Conservation (phyloP, 2,329 filamentous ascomycete species). For the Dactylellina sp. region DNA sequence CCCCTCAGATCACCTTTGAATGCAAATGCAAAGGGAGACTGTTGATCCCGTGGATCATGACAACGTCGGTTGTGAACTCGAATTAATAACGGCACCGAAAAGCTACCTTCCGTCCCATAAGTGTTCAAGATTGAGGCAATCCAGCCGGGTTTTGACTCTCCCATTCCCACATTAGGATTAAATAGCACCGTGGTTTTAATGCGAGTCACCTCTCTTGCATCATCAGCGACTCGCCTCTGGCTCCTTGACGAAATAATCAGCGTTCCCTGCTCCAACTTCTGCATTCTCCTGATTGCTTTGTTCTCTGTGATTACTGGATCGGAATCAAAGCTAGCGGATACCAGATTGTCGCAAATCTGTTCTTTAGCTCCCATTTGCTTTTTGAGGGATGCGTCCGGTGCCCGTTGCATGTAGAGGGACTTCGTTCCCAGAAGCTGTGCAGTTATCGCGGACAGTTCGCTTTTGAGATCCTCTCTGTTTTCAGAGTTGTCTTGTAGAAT, state of each 20-base stretch:
- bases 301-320: slow-evolving; percentile 6
- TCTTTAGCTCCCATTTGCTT: not conserved
- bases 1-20: slow-evolving; percentile 8
- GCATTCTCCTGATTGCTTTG: not conserved
- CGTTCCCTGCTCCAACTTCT: slow-evolving; percentile 16
- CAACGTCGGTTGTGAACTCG: slow-evolving; percentile 31
- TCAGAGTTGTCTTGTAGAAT: slow-evolving; percentile 28
- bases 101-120: slow-evolving; percentile 19
- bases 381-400: slow-evolving; percentile 17
- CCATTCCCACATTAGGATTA: slow-evolving; percentile 9
- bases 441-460: slow-evolving; percentile 22
- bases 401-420: slow-evolving; percentile 30
- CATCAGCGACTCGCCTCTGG: slow-evolving; percentile 10
- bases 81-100: slow-evolving; percentile 31
- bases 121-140: slow-evolving; percentile 2
- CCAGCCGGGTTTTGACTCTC: slow-evolving; percentile 24
- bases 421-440: slow-evolving; percentile 13
- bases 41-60: not conserved
- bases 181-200: slow-evolving; percentile 18
- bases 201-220: slow-evolving; percentile 17
- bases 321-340: not conserved
- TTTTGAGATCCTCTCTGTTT: slow-evolving; percentile 20
- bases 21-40: not conserved
- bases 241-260: slow-evolving; percentile 21
- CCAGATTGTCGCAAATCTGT: not conserved